A percentile compares a stretch with the other conserved stretches of the same genome.
Evolutionary conservation across 805 yeast genomes (phyloP).

Genomic region (Kodamaea restingae): DNA sequence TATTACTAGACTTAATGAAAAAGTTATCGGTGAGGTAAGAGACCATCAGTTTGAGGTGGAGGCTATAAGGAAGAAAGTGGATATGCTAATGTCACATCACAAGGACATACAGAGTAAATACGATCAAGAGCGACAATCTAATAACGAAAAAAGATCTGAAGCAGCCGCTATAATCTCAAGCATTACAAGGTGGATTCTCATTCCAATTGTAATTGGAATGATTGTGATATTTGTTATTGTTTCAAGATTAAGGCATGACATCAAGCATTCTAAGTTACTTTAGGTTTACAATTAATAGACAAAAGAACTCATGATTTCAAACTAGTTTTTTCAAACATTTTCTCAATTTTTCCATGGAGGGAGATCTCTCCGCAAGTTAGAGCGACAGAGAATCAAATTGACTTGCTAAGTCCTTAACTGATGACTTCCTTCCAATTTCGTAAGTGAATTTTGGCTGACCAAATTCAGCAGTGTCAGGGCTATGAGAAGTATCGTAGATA

Average conservation of each 20-base stretch:
- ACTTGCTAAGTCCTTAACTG: slow-evolving; percentile 31
- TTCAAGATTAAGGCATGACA: slow-evolving; percentile 55
- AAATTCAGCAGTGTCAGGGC: slow-evolving; percentile 15
- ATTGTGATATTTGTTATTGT: slow-evolving; percentile 29
- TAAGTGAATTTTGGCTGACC: slow-evolving; percentile 28
- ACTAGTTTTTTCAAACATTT: background rate
- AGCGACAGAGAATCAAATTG: slow-evolving; percentile 21
- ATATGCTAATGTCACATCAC: slow-evolving; percentile 37
- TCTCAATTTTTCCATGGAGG: slow-evolving; percentile 11
- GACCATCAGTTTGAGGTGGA: slow-evolving; percentile 35
- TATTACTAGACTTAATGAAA: slow-evolving; percentile 30
- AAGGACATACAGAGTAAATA: slow-evolving; percentile 33
- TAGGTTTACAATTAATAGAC: slow-evolving; percentile 17
- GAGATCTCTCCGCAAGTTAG: slow-evolving; percentile 14
- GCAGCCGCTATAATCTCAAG: slow-evolving; percentile 14
- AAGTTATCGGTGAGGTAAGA: slow-evolving; percentile 39
- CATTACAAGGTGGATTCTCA: slow-evolving; percentile 35
- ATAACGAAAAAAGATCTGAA: slow-evolving; percentile 13
- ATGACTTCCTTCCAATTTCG: slow-evolving; percentile 26
- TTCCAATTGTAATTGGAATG: slow-evolving; percentile 33
- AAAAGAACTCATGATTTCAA: background rate
- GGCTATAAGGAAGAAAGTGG: slow-evolving; percentile 35
- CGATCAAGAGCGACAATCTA: slow-evolving; percentile 11
- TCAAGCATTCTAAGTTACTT: slow-evolving; percentile 57
- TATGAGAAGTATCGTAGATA: slow-evolving; percentile 13